Conservation (phyloP, 2,329 filamentous ascomycete species). For the Lasiodiplodia citricola region DNA sequence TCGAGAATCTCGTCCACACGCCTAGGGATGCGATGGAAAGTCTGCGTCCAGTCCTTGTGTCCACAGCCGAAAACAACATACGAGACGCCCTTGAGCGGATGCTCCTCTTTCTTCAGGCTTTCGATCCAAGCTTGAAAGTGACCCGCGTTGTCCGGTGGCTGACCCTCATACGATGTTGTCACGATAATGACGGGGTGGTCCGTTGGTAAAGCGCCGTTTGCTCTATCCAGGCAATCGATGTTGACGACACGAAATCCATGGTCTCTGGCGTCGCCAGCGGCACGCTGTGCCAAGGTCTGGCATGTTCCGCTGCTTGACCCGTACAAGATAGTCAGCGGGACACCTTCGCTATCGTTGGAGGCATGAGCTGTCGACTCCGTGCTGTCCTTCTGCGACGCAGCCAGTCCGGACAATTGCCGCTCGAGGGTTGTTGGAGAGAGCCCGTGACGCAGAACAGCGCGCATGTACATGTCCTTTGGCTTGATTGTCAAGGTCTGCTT, state of each 20-base stretch:
- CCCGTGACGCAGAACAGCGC: background rate
- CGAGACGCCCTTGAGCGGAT: background rate
- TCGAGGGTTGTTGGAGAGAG: background rate
- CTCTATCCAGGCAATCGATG: slow-evolving; percentile 34
- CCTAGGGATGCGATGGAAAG: background rate
- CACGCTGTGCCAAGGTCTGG: background rate
- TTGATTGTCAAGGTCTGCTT: background rate
- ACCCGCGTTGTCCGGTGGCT: slow-evolving; percentile 72
- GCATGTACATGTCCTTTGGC: background rate
- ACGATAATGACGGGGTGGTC: slow-evolving; percentile 69
- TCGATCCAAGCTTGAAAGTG: background rate
- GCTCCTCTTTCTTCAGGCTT: background rate
- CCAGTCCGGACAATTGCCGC: background rate
- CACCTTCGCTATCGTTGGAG: no score
- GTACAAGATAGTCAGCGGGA: background rate
- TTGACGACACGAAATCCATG: background rate
- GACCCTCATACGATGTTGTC: slow-evolving; percentile 74
- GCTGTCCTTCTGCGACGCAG: no score
- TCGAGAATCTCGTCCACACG: background rate
- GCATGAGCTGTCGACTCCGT: no score
- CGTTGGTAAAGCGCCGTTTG: slow-evolving; percentile 64
- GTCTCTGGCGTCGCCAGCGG: background rate
- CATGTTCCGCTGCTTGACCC: background rate
- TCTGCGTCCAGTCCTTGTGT: background rate
- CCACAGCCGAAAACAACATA: background rate